Base-by-base conservation (phyloP, 371 early-diverging fungal genomes). In the Lichtheimia ramosa region DNA sequence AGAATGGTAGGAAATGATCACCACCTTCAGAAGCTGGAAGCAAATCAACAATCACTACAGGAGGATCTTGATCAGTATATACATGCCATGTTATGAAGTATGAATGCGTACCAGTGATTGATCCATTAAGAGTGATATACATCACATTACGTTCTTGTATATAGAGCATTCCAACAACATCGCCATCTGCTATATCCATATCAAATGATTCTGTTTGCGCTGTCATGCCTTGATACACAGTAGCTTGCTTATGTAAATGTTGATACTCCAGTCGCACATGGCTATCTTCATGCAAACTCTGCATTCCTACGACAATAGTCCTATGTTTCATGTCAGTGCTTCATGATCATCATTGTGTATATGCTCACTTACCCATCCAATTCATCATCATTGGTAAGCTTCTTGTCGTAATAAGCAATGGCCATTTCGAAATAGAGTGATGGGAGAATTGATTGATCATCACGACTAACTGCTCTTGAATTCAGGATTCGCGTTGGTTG, bases 381-480 rank as follows among this genome's bases (percentile, higher is more conserved):
- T 3, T 21, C 27, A 7, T 21, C 27, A 20, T 51, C 51, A 15
- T 51, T 21, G 25, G 20, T 51, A 14, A 23, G 51, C 15, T 46
- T 18, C 2, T 21, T 46, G 46, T 18, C 46, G 1, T 46, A 21
- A 21, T 18, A 46, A 2, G 49, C 66, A 41, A 73, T 23, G 0
- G 56, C 27, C 3, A 64, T 58, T 53, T 77, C 77, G 51, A 69
- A 77, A 64, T 74, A 77, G 1, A 77, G 58, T 16, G 74, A 77
- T 6, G 72, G 70, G 0, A 62, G 23, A 0, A 56, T 16, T n/a
- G 27, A 23, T 14, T 65, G 52, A 34, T 65, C 52, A 14, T 23
- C 48, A 52, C 21, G 43, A 51, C 21, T 27, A 0, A 34, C 28
- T 14, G 39, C 48, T 16, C 57, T 46, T 16, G 24, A 48, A n/a